Evolutionary conservation across 176 grass and related monocot genomes (phyloP), one percentile per base, ranked within the genome.

Genomic region (Lolium perenne): DNA sequence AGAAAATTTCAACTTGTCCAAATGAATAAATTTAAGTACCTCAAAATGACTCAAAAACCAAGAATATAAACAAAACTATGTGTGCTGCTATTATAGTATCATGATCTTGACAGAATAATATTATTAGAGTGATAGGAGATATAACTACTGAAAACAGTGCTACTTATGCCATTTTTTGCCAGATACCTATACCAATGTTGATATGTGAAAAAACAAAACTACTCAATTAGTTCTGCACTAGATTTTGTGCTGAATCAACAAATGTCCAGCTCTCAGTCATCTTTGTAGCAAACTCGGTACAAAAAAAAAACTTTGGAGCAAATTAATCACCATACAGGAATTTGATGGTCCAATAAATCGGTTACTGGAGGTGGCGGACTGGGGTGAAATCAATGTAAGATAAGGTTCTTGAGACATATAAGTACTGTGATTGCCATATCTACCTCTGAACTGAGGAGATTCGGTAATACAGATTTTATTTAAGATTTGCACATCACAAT

Each of bases 251-350:
- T 46, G 54, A 76, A 29, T 54, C 17, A 4, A 46, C 12, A 47
- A 68, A 32, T 80, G 41, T 47, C 53, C 53, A 78, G 18, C 54
- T 23, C 20, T 38, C 14, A 75, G 71, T 17, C 46, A 74, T 51
- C 71, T 80, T 38, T 81, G 40, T 45, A 45, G 41, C 41, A 45
- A 47, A 43, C 41, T 6, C 7, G 41, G 41, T 43, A 43, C 5
- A 43, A 43, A 43, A 43, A 43, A 8, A 41, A 41, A 41, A 41
- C 40, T 6, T 6, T 43, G 41, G 45, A 87, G 20, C 16, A 82
- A 76, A 87, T 17, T 9, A 82, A 48, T 76, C n/a, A 76, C 20
- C 50, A 75, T 4, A 53, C 11, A 49, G 47, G 5, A 69, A 78
- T 60, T 7, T 71, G 1, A 51, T 70, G 7, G 43, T 69, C 43